phyloP scores from a whole-genome alignment of 106 monocot species.

The Iris macrosiphon region DNA sequence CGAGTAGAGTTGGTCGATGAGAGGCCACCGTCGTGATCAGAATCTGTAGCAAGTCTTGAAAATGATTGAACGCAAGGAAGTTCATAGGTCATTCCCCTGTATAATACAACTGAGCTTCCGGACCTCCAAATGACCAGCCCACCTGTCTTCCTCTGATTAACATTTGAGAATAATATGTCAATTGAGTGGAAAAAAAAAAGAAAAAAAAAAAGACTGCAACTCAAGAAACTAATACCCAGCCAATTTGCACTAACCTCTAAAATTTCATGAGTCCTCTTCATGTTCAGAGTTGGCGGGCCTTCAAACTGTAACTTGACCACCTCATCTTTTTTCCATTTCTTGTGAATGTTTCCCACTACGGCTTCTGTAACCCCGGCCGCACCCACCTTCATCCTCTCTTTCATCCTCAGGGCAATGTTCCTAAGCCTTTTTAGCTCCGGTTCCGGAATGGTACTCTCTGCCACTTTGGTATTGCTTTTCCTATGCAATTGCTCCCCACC shows the following conservation, averaged over 20 bases:
- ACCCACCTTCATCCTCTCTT: constrained; percentile 86
- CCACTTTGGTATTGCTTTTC: constrained; percentile 73
- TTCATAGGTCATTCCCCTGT: constrained; percentile 76
- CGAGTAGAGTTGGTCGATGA: neutral
- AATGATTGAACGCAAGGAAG: constrained; percentile 69
- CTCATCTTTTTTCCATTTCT: constrained; percentile 76
- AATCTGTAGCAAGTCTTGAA: constrained; percentile 16
- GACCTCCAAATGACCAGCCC: constrained; percentile 98
- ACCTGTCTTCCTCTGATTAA: constrained; percentile 67
- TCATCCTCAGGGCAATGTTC: constrained; percentile 71
- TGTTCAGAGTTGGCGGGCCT: constrained; percentile 67
- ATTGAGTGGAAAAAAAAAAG: neutral
- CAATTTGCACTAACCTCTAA: constrained; percentile 82
- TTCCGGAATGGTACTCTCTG: constrained; percentile 83
- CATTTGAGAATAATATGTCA: neutral
- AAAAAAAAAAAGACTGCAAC: neutral
- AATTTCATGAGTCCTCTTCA: constrained; percentile 78
- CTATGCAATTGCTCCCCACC: neutral
- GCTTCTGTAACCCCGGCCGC: constrained; percentile 70
- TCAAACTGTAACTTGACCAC: constrained; percentile 79
- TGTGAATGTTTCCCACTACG: constrained; percentile 60
- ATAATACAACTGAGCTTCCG: constrained; percentile 81
- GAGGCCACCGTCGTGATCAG: neutral
- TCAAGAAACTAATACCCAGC: too few species aligned
- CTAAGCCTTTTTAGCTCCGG: constrained; percentile 68